These are phyloP conservation scores for Rhizopogon vulgaris DNA, from an alignment of 768 basidiomycete genomes.

Conservation along the genomic window DNA sequence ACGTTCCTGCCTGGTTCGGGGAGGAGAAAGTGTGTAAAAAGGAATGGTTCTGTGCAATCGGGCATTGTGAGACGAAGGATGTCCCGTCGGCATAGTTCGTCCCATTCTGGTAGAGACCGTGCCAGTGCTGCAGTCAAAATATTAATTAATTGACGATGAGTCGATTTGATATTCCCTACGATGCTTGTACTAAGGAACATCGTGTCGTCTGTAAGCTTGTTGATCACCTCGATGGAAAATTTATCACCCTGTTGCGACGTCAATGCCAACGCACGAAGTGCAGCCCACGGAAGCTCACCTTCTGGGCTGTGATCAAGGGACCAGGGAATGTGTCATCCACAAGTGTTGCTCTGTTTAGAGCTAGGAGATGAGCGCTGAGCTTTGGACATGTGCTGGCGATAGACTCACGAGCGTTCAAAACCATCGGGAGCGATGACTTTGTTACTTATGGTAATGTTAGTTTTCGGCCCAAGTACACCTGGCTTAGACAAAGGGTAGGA, in stretches of 20 bases:
- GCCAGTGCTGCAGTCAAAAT: conserved; percentile 40
- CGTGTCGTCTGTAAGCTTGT: conserved; percentile 36
- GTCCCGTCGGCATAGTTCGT: conserved; percentile 43
- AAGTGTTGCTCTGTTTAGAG: conserved; percentile 29
- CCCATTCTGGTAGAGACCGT: conserved; percentile 39
- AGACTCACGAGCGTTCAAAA: conserved; percentile 32
- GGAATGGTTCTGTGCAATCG: conserved; percentile 12
- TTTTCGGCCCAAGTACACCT: conserved; percentile 11
- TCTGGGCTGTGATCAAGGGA: conserved; percentile 35
- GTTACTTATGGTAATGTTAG: conserved; percentile 32
- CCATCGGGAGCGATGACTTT: conserved; percentile 41
- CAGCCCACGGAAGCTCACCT: conserved; percentile 14
- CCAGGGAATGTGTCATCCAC: conserved; percentile 39
- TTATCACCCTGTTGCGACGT: conserved; percentile 25
- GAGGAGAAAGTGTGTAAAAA: conserved; percentile 21
- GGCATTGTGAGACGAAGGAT: conserved; percentile 29
- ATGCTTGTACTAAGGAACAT: conserved; percentile 48
- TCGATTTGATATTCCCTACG: conserved; percentile 23
- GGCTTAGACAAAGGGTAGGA: conserved; percentile 1
- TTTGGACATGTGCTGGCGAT: neutral
- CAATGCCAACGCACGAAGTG: neutral
- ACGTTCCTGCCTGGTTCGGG: conserved; percentile 17
- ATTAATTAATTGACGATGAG: neutral
- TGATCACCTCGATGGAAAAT: conserved; percentile 39
- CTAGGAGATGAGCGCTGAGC: neutral